Evolutionary conservation across 306 rosid species (phyloP).

Genomic region (Crataegus laevigata): DNA sequence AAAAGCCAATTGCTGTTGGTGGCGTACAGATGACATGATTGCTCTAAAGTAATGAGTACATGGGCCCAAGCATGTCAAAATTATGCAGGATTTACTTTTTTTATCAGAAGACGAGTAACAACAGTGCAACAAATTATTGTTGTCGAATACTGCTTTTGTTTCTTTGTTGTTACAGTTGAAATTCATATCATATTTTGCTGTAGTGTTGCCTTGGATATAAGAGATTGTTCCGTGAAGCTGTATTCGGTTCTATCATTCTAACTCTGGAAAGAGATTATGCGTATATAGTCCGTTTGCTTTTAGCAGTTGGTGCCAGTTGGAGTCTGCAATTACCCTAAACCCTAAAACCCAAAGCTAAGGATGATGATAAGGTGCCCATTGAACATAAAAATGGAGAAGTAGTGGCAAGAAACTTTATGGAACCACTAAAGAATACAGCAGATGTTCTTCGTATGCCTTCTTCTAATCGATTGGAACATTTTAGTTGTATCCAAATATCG

Average conservation of each 20-base stretch:
- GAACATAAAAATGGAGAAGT: background rate
- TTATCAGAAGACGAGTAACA: constrained; percentile 25
- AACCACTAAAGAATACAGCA: constrained; percentile 10
- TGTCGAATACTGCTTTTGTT: constrained; percentile 23
- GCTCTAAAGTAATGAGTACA: constrained; percentile 33
- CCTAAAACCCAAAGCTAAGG: background rate
- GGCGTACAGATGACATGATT: constrained; percentile 38
- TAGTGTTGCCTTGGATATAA: constrained; percentile 5
- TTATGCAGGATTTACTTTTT: constrained; percentile 24
- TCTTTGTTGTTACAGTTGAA: constrained; percentile 14
- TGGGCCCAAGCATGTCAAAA: constrained; percentile 40
- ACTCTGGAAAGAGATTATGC: background rate
- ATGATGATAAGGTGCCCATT: constrained; percentile 11
- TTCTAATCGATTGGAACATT: background rate
- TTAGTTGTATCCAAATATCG: background rate
- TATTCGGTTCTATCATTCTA: background rate
- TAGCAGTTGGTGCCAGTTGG: background rate
- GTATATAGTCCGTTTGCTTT: background rate
- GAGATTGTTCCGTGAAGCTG: background rate
- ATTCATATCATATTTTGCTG: background rate
- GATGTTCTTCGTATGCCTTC: background rate
- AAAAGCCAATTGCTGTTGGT: constrained; percentile 19
- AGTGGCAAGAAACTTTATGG: constrained; percentile 36
- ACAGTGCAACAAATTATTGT: constrained; percentile 10
- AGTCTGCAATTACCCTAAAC: constrained; percentile 1